A percentile compares a stretch with the other conserved stretches of the same genome.
phyloP scores from a whole-genome alignment of 2,329 filamentous ascomycete species.

The Verticillium dahliae region DNA sequence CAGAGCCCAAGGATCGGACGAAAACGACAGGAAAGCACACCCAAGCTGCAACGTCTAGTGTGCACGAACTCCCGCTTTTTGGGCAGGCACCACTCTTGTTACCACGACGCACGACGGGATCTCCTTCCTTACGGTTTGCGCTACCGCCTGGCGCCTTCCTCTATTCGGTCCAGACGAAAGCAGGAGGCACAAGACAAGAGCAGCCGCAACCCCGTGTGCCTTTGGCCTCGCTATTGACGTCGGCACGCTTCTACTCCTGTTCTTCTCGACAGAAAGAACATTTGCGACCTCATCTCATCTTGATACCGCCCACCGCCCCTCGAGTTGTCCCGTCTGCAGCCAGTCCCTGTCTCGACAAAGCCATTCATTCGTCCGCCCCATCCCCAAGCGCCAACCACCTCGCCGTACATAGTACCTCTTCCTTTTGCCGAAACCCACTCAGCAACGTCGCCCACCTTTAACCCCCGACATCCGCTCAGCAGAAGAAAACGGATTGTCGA shows the following conservation, averaged over 20 bases:
- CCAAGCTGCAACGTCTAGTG: not conserved
- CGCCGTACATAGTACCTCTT: not conserved
- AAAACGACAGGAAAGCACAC: not conserved
- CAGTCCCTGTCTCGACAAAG: not conserved
- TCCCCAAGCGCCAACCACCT: not conserved
- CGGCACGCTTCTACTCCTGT: not conserved
- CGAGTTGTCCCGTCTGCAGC: not conserved
- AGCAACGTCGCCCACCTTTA: not conserved
- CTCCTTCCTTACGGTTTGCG: not conserved
- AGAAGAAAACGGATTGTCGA: not conserved
- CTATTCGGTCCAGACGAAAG: not conserved
- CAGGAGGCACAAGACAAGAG: not conserved
- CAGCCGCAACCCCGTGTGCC: not conserved
- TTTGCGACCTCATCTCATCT: not conserved
- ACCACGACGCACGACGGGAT: not conserved
- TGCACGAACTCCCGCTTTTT: not conserved
- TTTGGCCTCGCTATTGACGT: not conserved
- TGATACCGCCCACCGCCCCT: not conserved
- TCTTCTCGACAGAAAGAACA: not conserved
- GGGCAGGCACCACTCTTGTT: not conserved
- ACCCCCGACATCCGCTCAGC: not conserved
- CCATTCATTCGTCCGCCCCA: not conserved
- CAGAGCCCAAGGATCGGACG: not conserved
- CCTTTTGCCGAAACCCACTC: not conserved
- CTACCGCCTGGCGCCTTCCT: not conserved